These are phyloP conservation scores for Pyrus hybrid DNA, from an alignment of 331 rosid species.

Conservation along the genomic window DNA sequence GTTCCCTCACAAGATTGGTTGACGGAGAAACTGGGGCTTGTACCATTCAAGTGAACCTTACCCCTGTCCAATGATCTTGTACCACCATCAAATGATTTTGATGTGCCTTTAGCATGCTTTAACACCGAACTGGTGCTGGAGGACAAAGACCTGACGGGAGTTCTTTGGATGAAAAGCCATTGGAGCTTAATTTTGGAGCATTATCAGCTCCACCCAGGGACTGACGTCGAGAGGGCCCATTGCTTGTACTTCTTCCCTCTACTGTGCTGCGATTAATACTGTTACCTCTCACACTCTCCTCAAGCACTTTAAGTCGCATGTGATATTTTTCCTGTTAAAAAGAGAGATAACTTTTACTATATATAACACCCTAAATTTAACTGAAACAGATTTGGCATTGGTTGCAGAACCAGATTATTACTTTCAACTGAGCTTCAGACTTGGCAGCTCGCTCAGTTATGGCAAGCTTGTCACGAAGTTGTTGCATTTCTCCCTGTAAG, in stretches of 20 bases:
- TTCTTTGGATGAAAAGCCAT: slow-evolving; percentile 79
- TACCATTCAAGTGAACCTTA: slow-evolving; percentile 71
- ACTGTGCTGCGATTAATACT: slow-evolving; percentile 59
- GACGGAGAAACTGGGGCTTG: slow-evolving; percentile 54
- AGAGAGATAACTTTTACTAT: slow-evolving; percentile 15
- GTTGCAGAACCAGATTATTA: slow-evolving; percentile 39
- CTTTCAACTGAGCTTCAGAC: slow-evolving; percentile 95
- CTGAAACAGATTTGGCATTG: slow-evolving; percentile 19
- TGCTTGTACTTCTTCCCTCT: slow-evolving; percentile 73
- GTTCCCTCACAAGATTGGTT: slow-evolving; percentile 75
- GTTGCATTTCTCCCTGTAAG: slow-evolving; percentile 96
- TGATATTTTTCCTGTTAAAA: slow-evolving; percentile 88
- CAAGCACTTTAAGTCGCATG: slow-evolving; percentile 92
- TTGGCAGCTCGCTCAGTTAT: slow-evolving; percentile 82
- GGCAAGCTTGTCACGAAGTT: slow-evolving; percentile 92
- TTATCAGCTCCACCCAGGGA: slow-evolving; percentile 96
- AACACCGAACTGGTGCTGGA: slow-evolving; percentile 76
- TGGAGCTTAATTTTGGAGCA: slow-evolving; percentile 57
- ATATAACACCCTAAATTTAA: slow-evolving; percentile 26
- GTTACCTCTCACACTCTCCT: slow-evolving; percentile 86
- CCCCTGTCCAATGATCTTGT: slow-evolving; percentile 91
- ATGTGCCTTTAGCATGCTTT: slow-evolving; percentile 94
- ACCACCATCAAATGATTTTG: slow-evolving; percentile 98
- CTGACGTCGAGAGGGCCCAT: slow-evolving; percentile 95
- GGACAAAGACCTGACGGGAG: slow-evolving; percentile 69